phyloP scores from a whole-genome alignment of 768 basidiomycete species.

The Exsudoporus frostii region DNA sequence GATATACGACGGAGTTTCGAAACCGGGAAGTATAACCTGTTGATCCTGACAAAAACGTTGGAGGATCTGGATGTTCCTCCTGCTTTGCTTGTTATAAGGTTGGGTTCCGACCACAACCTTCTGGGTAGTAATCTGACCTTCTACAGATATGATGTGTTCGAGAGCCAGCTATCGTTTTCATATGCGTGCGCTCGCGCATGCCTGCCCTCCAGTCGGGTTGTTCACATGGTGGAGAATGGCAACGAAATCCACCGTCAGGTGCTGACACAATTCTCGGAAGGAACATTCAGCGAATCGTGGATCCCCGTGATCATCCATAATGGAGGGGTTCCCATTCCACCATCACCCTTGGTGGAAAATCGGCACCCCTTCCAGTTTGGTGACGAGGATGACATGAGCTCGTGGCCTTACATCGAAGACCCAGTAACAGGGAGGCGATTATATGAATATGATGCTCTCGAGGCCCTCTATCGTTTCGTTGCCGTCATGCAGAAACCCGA shows the following conservation, averaged over 20 bases:
- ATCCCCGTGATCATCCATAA: slow-evolving; percentile 39
- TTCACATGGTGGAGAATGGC: slow-evolving; percentile 62
- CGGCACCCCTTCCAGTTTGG: slow-evolving; percentile 45
- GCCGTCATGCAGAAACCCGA: slow-evolving; percentile 19
- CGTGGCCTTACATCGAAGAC: slow-evolving; percentile 48
- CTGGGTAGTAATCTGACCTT: slow-evolving; percentile 7
- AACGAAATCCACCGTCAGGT: slow-evolving; percentile 55
- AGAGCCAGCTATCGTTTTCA: slow-evolving; percentile 60
- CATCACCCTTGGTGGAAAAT: slow-evolving; percentile 39
- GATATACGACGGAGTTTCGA: slow-evolving; percentile 50
- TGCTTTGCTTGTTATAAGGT: slow-evolving; percentile 63
- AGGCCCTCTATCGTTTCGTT: slow-evolving; percentile 53
- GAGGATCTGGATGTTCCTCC: slow-evolving; percentile 62
- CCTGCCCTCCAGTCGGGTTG: slow-evolving; percentile 48
- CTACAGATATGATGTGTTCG: slow-evolving; percentile 42
- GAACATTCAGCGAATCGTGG: slow-evolving; percentile 48
- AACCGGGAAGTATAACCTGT: slow-evolving; percentile 57
- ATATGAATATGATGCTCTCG: slow-evolving; percentile 54
- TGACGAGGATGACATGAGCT: slow-evolving; percentile 35
- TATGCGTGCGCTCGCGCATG: slow-evolving; percentile 48
- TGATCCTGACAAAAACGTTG: slow-evolving; percentile 55
- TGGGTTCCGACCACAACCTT: slow-evolving; percentile 12
- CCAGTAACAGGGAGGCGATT: slow-evolving; percentile 61
- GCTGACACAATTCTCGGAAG: slow-evolving; percentile 41
- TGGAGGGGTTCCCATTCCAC: slow-evolving; percentile 41